Evolutionary conservation across 2,329 filamentous ascomycete species (phyloP).

Genomic region (Ceratocystis lukuohia): DNA sequence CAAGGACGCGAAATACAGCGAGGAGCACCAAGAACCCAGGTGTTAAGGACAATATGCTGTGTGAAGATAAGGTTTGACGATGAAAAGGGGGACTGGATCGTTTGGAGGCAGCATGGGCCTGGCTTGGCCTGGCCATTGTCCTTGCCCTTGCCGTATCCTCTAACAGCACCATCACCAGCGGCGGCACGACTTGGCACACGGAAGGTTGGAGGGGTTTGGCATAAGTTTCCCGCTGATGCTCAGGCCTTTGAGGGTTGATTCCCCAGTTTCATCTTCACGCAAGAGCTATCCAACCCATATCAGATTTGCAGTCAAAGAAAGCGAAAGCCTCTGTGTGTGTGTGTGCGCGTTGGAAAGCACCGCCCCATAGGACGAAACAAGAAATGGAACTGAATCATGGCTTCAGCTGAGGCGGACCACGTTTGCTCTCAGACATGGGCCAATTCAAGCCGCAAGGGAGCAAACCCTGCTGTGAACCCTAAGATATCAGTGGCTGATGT

Average conservation of each 20-base stretch:
- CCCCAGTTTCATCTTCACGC: not conserved
- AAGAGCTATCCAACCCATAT: not conserved
- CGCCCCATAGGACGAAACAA: not conserved
- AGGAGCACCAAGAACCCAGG: not conserved
- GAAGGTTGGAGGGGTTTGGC: too few relatives aligned
- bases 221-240: too few relatives aligned
- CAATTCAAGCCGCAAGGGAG: too few relatives aligned
- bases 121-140: too few relatives aligned
- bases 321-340: not conserved
- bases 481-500: not conserved
- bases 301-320: not conserved
- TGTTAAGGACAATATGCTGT: not conserved
- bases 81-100: too few relatives aligned
- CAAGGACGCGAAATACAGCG: not conserved
- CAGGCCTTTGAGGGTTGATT: too few relatives aligned
- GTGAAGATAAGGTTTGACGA: too few relatives aligned
- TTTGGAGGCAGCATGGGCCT: too few relatives aligned
- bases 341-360: not conserved
- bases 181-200: too few relatives aligned
- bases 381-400: not conserved
- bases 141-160: too few relatives aligned
- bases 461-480: not conserved
- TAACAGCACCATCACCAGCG: too few relatives aligned
- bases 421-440: not conserved
- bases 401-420: not conserved